Base-by-base conservation (phyloP, 257 asterid genomes). In the Capsicum pubescens region DNA sequence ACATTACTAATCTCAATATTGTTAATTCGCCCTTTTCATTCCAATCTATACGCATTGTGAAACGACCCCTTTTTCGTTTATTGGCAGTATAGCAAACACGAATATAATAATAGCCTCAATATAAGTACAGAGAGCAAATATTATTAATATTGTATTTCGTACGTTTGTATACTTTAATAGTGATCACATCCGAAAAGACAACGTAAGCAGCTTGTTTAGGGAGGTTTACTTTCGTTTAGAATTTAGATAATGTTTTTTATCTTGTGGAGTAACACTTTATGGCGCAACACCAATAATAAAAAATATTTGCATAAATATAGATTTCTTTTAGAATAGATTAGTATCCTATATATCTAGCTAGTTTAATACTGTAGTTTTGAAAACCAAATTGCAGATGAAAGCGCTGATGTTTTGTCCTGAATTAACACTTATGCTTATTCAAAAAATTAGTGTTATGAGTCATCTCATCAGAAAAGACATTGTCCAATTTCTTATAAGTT, bases 281-380 rank as follows among this genome's bases (percentile, higher is more conserved):
- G 6, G 56, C 11, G 39, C 79, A 46, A 46, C 39, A 64, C 9
- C 68, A 44, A 17, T 9, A 69, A 64, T 64, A 11, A 3, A 39
- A 39, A 39, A 39, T 69, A 39, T 39, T 69, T 69, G n/a, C 54
- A 15, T 15, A 69, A 69, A 36, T 39, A 0, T 39, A 4, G 7
- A 13, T 11, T 39, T 69, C 2, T 14, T 67, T 36, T 68, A 9
- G 8, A 39, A 15, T 8, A 8, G 3, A n/a, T 2, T 12, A 63
- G 11, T 21, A 63, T 9, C 3, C 44, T 10, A 3, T 13, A 13
- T 35, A 67, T 36, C 32, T 26, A 26, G 32, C 13, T 68, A 15
- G 12, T 60, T 61, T 70, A 39, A 12, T 66, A 67, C 14, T 71
- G 46, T 71, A 70, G 78, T 70, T 64, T 71, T 39, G 80, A 9